A percentile compares a stretch with the other conserved stretches of the same genome.
These are phyloP conservation scores for Colletotrichum noveboracense DNA, from an alignment of 2,329 filamentous ascomycete species.

Conservation along the genomic window DNA sequence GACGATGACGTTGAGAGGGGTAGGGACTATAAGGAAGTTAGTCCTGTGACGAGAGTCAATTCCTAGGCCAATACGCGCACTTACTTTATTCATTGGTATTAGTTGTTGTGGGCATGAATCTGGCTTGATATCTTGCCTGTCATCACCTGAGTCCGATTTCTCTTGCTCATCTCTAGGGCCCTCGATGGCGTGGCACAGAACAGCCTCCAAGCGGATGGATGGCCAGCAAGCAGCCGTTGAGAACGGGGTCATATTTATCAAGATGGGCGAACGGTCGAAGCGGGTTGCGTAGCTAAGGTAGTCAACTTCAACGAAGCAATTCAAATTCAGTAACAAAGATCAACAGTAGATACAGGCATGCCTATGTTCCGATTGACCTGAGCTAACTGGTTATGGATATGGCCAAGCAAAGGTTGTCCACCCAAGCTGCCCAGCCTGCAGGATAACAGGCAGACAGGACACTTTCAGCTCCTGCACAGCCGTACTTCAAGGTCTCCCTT, in stretches of 20 bases:
- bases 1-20: fast-evolving
- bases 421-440: background rate
- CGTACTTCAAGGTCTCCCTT: background rate
- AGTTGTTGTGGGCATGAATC: background rate
- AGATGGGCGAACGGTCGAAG: fast-evolving
- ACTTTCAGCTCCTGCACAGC: background rate
- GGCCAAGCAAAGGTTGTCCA: background rate
- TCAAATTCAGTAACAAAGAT: background rate
- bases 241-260: background rate
- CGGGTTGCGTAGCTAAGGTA: background rate
- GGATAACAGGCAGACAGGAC: background rate
- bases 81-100: fast-evolving
- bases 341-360: background rate
- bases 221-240: background rate
- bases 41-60: fast-evolving
- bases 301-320: background rate
- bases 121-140: background rate
- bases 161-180: fast-evolving
- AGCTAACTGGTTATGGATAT: background rate
- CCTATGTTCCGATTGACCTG: background rate
- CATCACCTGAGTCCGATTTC: background rate
- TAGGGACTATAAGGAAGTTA: background rate
- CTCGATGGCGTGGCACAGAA: fast-evolving
- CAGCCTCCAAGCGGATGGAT: background rate
- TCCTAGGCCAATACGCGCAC: background rate